Evolutionary conservation across 768 basidiomycete genomes (phyloP).

Genomic region (Boletus tomentosulus): DNA sequence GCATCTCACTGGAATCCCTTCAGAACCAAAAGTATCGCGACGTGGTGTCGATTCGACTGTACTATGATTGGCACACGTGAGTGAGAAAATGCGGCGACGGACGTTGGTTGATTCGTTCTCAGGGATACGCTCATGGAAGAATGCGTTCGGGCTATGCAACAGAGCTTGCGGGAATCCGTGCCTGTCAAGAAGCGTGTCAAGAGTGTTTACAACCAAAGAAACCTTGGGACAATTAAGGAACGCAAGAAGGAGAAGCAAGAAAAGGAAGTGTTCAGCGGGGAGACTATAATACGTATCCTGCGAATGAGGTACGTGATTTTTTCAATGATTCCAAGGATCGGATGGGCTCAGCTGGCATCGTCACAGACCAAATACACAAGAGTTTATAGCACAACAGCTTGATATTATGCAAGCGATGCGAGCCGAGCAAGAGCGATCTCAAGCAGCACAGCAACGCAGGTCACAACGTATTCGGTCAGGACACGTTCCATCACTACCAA

Average conservation of each 20-base stretch:
- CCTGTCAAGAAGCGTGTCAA: constrained; percentile 86
- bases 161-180: constrained; percentile 68
- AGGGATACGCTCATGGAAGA: constrained; percentile 90
- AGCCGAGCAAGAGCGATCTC: constrained; percentile 74
- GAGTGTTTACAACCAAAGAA: constrained; percentile 88
- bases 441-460: constrained; percentile 55
- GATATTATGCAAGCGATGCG: constrained; percentile 80
- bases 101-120: constrained; percentile 6
- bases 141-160: constrained; percentile 93
- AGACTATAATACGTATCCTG: constrained; percentile 91
- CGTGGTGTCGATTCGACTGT: constrained; percentile 81
- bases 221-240: constrained; percentile 93
- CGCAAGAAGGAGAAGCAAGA: constrained; percentile 86
- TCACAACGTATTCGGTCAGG: constrained; percentile 48
- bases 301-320: constrained; percentile 77
- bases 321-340: background rate
- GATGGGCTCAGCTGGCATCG: constrained; percentile 1
- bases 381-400: constrained; percentile 86
- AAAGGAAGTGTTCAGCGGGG: constrained; percentile 70
- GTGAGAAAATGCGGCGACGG: constrained; percentile 24
- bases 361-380: constrained; percentile 67
- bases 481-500: constrained; percentile 27
- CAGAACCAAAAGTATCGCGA: constrained; percentile 96
- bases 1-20: constrained; percentile 77
- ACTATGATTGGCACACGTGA: constrained; percentile 95